Evolutionary conservation across 2,329 filamentous ascomycete species (phyloP), one percentile per base, ranked within the genome.

Genomic region (Atkinsonella texensis): DNA sequence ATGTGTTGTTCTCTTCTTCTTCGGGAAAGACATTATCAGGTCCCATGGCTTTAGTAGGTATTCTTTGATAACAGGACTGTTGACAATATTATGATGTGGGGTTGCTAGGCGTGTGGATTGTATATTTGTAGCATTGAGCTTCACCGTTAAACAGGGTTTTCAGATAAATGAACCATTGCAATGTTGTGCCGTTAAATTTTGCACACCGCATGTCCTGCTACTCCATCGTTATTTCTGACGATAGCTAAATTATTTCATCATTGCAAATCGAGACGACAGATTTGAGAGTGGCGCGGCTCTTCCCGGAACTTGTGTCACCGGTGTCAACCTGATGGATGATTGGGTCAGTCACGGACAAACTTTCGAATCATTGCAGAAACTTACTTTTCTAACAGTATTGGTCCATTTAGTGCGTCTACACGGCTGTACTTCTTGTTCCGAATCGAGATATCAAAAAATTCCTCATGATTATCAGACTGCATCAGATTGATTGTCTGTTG

Each of bases 371-470:
- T 28, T 12, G n/a, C 7, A 9, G 43, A 42, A 23, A 61, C 75
- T 57, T 76, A 88, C 86, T 98, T 98, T 71, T 97, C 91, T n/a
- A 98, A 69, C 55, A 98, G 66, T 41, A 88, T 74, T 0, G 90
- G 89, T 0, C 91, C 93, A 64, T 94, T 94, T 65, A 94, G 75
- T 49, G 88, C 86, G 69, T 97, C 89, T 35, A 98, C 94, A 50
- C 89, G 84, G 15, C 89, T 87, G 64, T 95, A 98, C 65, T 95
- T 94, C 71, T 87, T 90, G 69, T 96, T 95, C 49, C 89, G 76
- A 13, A 85, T 87, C 5, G 85, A 86, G 48, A 93, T 85, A 63
- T 98, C 93, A 65, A 93, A 98, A 68, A 95, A 98, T 66, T 97
- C 91, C 57, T 97, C 90, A n/a, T 88, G 81, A 60, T 95, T 95